Base-by-base conservation (phyloP, 495 filamentous ascomycete genomes). In the Mytilinidion resinicola region DNA sequence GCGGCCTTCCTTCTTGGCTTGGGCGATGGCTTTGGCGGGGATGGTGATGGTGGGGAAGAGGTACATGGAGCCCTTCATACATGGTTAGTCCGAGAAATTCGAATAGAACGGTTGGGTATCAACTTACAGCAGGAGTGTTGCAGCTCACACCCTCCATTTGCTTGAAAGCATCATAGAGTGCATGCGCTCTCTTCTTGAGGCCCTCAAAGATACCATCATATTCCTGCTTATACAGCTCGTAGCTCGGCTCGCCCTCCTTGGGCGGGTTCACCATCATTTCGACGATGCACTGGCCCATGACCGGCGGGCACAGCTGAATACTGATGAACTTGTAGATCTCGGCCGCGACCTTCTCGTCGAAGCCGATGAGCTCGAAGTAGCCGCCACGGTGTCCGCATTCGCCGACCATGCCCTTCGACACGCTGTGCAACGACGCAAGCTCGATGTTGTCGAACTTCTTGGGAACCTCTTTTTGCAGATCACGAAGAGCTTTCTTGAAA, bases 281-380 rank as follows among this genome's bases (percentile, higher is more conserved):
- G 43, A 98, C 88, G 34, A 98, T 77, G 70, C 92, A 96, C 76
- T 98, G 93, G 48, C 91, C 91, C 57, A 95, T 82, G 63, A 98
- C 95, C 10, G 95, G 93, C 42, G 95, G 83, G 76, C 93, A 98
- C 51, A 98, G 84, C 73, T 82, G 89, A 74, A 98, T 97, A 66
- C 87, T 91, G 64, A 96, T 86, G 70, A 96, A 92, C 76, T 98
- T 98, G 81, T 98, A 98, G 72, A 98, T 90, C 78, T 97, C 87
- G 52, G 85, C 90, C 57, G 85, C 83, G 56, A 98, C 95, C 65
- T 85, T 78, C 11, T 84, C 79, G 70, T 93, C 85, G 73, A 98
- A 97, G 57, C 87, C 87, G 54, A 88, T 80, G 55, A 98, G 82
- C 75, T 98, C 93, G 69, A 96, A 97, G 77, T 93, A 98, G 49